Evolutionary conservation across 108 stramenopile genomes (phyloP), one percentile per base, ranked within the genome.

Genomic region (Pseudonitzschia delicatissima): DNA sequence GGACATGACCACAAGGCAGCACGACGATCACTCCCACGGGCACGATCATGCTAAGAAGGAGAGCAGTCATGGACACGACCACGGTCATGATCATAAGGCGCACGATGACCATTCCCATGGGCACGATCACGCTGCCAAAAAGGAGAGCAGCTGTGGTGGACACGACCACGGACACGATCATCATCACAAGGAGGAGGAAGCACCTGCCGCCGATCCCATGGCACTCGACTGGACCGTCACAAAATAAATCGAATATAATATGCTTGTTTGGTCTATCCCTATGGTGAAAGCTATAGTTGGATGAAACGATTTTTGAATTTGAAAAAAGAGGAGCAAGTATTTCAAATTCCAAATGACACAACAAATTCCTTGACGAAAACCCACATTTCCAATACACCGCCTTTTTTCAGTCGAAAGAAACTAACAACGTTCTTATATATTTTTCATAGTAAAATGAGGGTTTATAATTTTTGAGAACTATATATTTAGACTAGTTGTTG

Each of bases 171-270:
- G 47, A 21, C 47, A 48, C 47, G 21, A 17, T 2, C 47, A 48
- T 44, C 1, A 13, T 7, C 7, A 48, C 47, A 48, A 48, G 47
- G 47, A 48, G 21, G 47, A 48, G n/a, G n/a, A n/a, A n/a, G n/a
- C n/a, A 48, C 47, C 47, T 48, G 47, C 47, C 20, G 23, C 47
- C 20, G 23, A 48, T 48, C 47, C 47, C 2, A 48, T 48, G 47
- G 47, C 20, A 21, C 47, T 48, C 47, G 47, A 48, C 47, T 48
- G 47, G 47, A 48, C 20, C 7, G 47, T 48, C 23, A 1, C 9
- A 23, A 48, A 48, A 48, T 48, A 48, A 23, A 48, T 21, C 13
- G 39, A 12, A 40, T 13, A 40, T 9, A 13, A 13, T 40, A 40
- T 40, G 39, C 13, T 12, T 40, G 39, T 40, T 40, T 9, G 13